phyloP scores from a whole-genome alignment of 306 rosid species.

The Pueraria montana region DNA sequence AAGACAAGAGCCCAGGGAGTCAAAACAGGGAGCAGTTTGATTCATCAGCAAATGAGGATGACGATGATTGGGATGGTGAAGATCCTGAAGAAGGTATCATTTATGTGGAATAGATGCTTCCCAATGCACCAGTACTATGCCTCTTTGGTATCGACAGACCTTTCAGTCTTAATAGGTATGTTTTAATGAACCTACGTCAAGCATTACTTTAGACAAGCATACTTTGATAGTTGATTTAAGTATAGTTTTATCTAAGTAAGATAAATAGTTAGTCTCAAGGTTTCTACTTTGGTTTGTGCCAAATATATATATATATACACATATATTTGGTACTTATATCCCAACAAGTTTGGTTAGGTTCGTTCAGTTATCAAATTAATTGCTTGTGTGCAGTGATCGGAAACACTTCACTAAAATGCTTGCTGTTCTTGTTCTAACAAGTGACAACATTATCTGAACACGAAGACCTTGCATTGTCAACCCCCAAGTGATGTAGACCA shows the following conservation, averaged over 20 bases:
- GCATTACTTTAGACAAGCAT: slow-evolving; percentile 25
- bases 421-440: slow-evolving; percentile 7
- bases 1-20: slow-evolving; percentile 54
- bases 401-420: slow-evolving; percentile 34
- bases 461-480: slow-evolving; percentile 24
- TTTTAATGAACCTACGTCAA: slow-evolving; percentile 33
- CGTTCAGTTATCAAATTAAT: background rate
- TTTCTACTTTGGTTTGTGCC: too few relatives aligned
- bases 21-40: slow-evolving; percentile 55
- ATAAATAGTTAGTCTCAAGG: slow-evolving; percentile 21
- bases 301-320: too few relatives aligned
- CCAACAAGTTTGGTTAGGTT: slow-evolving; percentile 27
- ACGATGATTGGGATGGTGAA: slow-evolving; percentile 69
- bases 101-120: slow-evolving; percentile 69
- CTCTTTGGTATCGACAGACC: slow-evolving; percentile 40
- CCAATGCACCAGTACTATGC: slow-evolving; percentile 33
- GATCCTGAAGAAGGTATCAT: slow-evolving; percentile 82
- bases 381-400: slow-evolving; percentile 44
- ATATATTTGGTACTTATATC: background rate
- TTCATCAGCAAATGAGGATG: slow-evolving; percentile 59
- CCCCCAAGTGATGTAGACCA: background rate
- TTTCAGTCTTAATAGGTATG: slow-evolving; percentile 60
- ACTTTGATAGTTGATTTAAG: background rate
- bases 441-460: slow-evolving; percentile 29
- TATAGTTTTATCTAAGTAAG: background rate